Conservation (phyloP, 306 rosid species). For the Prunus salicina region DNA sequence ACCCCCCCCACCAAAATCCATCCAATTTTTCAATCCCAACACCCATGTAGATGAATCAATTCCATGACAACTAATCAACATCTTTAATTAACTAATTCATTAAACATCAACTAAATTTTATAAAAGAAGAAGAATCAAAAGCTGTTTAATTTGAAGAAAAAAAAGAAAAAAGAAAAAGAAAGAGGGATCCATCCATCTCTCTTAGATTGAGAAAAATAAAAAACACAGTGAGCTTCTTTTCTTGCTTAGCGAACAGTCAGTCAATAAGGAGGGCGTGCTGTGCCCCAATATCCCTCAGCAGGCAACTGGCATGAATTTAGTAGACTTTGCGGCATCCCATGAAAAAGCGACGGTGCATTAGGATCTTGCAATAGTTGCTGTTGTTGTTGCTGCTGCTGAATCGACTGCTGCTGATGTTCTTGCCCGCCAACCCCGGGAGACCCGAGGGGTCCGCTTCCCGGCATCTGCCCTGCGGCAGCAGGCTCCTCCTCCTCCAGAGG, state of each 20-base stretch:
- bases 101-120: constrained; percentile 37
- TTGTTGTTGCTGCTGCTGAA: constrained; percentile 20
- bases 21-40: constrained; percentile 47
- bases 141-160: background rate
- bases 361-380: constrained; percentile 49
- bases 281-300: constrained; percentile 73
- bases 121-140: constrained; percentile 41
- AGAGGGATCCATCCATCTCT: background rate
- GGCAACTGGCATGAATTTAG: constrained; percentile 84
- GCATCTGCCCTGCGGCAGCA: constrained; percentile 17
- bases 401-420: constrained; percentile 36
- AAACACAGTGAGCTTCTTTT: background rate
- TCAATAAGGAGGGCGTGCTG: constrained; percentile 73
- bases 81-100: constrained; percentile 25
- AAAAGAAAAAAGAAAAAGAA: background rate
- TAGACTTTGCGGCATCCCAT: constrained; percentile 82
- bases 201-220: background rate
- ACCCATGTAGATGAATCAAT: constrained; percentile 12
- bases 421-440: constrained; percentile 52
- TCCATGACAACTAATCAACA: constrained; percentile 26
- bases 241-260: background rate
- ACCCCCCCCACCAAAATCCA: constrained; percentile 30
- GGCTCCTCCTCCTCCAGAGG: constrained; percentile 80
- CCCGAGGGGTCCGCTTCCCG: constrained; percentile 45
- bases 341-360: constrained; percentile 44